These are phyloP conservation scores for Tolypocladium pustulatum DNA, from an alignment of 2,329 filamentous ascomycete species.

Conservation along the genomic window DNA sequence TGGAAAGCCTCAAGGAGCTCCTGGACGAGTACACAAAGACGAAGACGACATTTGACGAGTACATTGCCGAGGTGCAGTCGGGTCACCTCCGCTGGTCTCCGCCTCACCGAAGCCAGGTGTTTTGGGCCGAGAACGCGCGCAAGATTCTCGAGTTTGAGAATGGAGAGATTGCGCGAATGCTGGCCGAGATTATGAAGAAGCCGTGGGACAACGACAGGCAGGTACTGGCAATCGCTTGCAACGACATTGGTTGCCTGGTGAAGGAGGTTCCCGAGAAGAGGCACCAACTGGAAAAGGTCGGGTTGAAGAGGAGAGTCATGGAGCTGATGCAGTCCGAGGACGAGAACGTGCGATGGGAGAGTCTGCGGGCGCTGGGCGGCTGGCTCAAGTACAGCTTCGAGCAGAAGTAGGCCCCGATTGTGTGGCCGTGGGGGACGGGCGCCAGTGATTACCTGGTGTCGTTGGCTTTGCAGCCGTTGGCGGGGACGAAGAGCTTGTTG, in stretches of 20 bases:
- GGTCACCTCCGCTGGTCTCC: conserved; percentile 90
- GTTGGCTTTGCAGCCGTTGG: background rate
- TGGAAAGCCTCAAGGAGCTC: conserved; percentile 49
- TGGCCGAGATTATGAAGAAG: conserved; percentile 72
- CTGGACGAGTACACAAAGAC: conserved; percentile 59
- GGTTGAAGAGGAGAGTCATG: conserved; percentile 82
- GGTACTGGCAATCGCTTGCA: conserved; percentile 85
- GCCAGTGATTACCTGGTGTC: background rate
- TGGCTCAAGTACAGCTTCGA: conserved; percentile 58
- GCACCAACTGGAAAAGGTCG: conserved; percentile 68
- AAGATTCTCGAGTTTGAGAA: conserved; percentile 78
- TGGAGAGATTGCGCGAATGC: conserved; percentile 65
- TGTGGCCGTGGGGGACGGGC: background rate
- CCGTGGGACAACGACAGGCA: conserved; percentile 74
- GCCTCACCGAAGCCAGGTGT: conserved; percentile 73
- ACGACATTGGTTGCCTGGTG: conserved; percentile 80
- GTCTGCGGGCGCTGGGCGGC: conserved; percentile 65
- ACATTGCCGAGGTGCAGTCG: conserved; percentile 74
- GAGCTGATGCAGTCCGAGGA: conserved; percentile 85
- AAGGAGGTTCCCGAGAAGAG: conserved; percentile 83
- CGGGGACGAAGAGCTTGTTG: background rate
- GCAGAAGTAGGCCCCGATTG: conserved; percentile 11
- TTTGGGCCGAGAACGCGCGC: conserved; percentile 87
- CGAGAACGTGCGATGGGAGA: conserved; percentile 87
- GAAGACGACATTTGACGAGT: conserved; percentile 77